Evolutionary conservation across 2,329 filamentous ascomycete genomes (phyloP).

Genomic region (Diaporthe longicolla): DNA sequence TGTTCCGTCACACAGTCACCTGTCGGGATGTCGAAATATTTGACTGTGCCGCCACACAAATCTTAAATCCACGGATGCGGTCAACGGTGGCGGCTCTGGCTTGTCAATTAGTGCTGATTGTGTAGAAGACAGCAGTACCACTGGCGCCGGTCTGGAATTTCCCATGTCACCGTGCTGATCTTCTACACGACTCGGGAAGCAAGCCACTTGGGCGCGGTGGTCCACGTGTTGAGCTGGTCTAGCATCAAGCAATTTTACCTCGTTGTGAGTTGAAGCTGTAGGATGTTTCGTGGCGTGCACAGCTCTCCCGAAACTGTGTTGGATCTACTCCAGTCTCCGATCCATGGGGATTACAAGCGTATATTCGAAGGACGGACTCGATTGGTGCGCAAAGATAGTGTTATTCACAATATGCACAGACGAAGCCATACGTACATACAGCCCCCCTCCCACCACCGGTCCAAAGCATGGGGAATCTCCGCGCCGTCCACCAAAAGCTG

Average conservation of each 20-base stretch:
- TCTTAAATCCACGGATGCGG: not conserved
- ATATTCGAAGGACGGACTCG: not conserved
- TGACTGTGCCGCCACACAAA: constrained; percentile 1
- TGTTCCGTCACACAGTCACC: not conserved
- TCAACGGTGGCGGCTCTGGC: not conserved
- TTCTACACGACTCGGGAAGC: not conserved
- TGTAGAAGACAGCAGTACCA: not conserved
- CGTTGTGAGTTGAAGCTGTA: not conserved
- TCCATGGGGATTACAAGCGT: not conserved
- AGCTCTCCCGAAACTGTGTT: not conserved
- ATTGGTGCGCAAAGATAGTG: not conserved
- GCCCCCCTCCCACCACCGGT: not conserved
- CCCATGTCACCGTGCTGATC: not conserved
- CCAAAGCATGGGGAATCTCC: constrained; percentile 20
- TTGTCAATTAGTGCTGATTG: not conserved
- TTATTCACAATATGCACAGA: not conserved
- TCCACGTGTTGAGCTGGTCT: not conserved
- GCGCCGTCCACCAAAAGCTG: not conserved
- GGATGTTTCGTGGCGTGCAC: not conserved
- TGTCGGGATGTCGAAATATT: not conserved
- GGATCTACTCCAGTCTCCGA: not conserved
- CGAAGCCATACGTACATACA: not conserved
- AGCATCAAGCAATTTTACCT: not conserved
- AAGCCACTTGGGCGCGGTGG: not conserved
- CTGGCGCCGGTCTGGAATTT: too few relatives aligned